Evolutionary conservation across 2,329 filamentous ascomycete genomes (phyloP), one percentile per base, ranked within the genome.

Genomic region (Pseudovirgaria hyperparasitica): DNA sequence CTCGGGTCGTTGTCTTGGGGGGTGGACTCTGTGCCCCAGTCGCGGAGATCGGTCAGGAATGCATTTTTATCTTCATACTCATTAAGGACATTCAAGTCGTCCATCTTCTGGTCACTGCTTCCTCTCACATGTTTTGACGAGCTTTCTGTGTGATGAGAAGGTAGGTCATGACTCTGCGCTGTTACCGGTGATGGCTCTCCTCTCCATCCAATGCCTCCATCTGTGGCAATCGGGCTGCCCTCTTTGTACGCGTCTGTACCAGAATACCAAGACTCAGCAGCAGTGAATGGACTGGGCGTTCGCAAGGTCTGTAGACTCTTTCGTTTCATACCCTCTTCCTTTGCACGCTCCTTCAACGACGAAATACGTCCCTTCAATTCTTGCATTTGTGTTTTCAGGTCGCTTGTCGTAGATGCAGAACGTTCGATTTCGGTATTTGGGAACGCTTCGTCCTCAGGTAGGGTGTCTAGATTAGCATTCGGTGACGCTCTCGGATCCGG

Each of bases 291-390:
- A 43, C 78, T 90, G 0, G 76, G 74, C 2, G 75, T 78, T 19
- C 81, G 70, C 33, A 87, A 54, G 43, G 70, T 85, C 40, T 82
- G 76, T 27, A 86, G 52, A 48, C 82, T 92, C 29, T 76, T 70
- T 26, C 85, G 70, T 43, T 81, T 76, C 42, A 92, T 53, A 40
- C 70, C 84, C 40, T 92, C 85, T 31, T 79, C 80, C 12, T 79
- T 71, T 0, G 82, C 79, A 41, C 82, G 76, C 35, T 85, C 74
- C 40, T 81, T 78, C 22, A 93, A 54, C 10, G 65, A 78, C 2
- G 82, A 86, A 19, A 93, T 85, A 43, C 84, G 82, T 33, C 80
- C 82, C 46, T 85, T 86, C 24, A 93, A 63, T 28, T 80, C 82
- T 30, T 79, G 75, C 70, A 93, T 82, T 48, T 92, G 84, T 38